Evolutionary conservation across 2,329 filamentous ascomycete genomes (phyloP).

Genomic region (Fusarium burgessii): DNA sequence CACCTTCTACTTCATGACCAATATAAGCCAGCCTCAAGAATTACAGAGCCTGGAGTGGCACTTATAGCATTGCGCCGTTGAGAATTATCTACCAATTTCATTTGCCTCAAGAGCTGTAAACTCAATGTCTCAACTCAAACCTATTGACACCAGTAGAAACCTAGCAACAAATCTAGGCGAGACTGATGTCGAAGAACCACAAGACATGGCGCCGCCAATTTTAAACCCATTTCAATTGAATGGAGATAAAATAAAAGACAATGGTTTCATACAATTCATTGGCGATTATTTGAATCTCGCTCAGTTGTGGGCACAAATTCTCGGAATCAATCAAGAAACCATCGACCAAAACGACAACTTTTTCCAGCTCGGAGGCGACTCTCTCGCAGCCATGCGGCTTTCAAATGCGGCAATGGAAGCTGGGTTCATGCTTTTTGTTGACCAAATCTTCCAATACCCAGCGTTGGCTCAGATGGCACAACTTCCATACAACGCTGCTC

Average conservation of each 20-base stretch:
- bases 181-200: neutral
- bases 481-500: conserved; percentile 1
- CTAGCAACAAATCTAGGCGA: neutral
- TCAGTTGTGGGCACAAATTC: conserved; percentile 8
- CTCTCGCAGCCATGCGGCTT: conserved; percentile 9
- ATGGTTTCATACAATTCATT: neutral
- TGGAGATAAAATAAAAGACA: neutral
- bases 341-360: conserved; percentile 19
- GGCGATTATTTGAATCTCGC: neutral
- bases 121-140: too few relatives aligned
- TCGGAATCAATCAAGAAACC: neutral
- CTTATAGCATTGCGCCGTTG: too few relatives aligned
- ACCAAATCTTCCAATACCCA: conserved; percentile 13
- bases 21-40: too few relatives aligned
- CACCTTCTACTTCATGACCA: too few relatives aligned
- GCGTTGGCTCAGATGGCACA: conserved; percentile 12
- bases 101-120: too few relatives aligned
- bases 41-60: too few relatives aligned
- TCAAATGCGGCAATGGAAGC: conserved; percentile 4
- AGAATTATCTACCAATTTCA: too few relatives aligned
- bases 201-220: neutral
- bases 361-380: conserved; percentile 20
- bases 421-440: conserved; percentile 1
- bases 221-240: neutral
- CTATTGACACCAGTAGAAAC: neutral